Conservation (phyloP, 129 eudicot species). For the Lactuca sativa region DNA sequence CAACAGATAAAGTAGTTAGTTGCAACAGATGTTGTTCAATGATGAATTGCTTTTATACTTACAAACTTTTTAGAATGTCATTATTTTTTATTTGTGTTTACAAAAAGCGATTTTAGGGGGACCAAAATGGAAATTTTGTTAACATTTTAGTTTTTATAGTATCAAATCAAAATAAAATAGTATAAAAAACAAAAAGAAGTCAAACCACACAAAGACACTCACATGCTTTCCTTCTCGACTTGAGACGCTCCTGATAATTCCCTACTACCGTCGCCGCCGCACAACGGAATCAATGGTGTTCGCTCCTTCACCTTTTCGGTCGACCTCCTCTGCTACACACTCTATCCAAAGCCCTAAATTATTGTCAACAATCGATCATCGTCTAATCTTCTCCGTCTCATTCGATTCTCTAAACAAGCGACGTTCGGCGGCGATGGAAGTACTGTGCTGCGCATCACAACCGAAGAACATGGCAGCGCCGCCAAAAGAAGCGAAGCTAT, state of each 20-base stretch:
- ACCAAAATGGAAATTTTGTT: too few relatives aligned
- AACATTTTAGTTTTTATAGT: too few relatives aligned
- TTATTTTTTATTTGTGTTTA: too few relatives aligned
- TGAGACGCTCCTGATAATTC: neutral
- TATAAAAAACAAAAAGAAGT: neutral
- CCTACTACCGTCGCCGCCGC: neutral
- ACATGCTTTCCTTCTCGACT: neutral
- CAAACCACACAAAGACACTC: neutral
- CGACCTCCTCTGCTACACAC: neutral
- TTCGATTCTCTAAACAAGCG: neutral
- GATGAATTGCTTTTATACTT: too few relatives aligned
- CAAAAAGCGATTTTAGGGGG: too few relatives aligned
- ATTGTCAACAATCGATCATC: neutral
- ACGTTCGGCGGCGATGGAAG: neutral
- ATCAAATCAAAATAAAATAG: too few relatives aligned
- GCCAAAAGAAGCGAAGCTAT: constrained; percentile 68
- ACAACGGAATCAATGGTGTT: neutral
- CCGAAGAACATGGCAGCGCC: constrained; percentile 31
- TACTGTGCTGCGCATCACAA: constrained; percentile 32
- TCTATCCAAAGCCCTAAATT: constrained; percentile 1
- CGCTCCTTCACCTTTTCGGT: neutral
- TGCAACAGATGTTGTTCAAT: too few relatives aligned
- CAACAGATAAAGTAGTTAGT: too few relatives aligned
- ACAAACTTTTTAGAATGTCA: too few relatives aligned
- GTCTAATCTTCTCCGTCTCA: constrained; percentile 2